Conservation (phyloP, 2,329 filamentous ascomycete genomes). For the Beauveria sp. region DNA sequence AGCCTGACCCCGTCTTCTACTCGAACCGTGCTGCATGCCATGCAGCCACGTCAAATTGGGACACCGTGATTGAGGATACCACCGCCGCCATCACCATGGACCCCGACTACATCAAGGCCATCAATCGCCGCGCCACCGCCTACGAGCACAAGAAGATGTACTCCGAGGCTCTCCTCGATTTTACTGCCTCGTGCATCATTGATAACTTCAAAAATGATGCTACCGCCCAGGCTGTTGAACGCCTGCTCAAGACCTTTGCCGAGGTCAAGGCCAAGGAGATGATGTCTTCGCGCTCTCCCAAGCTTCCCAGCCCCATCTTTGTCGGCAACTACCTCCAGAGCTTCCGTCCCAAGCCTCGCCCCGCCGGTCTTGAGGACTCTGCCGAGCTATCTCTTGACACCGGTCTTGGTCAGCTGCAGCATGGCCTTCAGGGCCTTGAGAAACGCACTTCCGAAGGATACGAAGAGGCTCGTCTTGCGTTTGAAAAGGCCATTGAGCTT, state of each 20-base stretch:
- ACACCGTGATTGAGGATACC: constrained; percentile 94
- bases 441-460: constrained; percentile 89
- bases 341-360: constrained; percentile 78
- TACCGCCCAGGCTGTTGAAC: constrained; percentile 83
- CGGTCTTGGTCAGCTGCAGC: constrained; percentile 77
- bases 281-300: constrained; percentile 74
- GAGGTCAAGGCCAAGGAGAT: constrained; percentile 91
- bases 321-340: constrained; percentile 98
- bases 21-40: constrained; percentile 97
- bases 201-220: constrained; percentile 91
- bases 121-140: constrained; percentile 92
- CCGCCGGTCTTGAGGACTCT: constrained; percentile 73
- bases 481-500: constrained; percentile 80
- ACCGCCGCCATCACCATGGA: constrained; percentile 91
- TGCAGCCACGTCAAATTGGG: constrained; percentile 87
- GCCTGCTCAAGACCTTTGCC: constrained; percentile 91
- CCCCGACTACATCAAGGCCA: constrained; percentile 91
- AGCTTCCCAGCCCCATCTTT: constrained; percentile 90
- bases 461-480: constrained; percentile 76
- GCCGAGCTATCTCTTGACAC: constrained; percentile 70
- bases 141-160: constrained; percentile 90
- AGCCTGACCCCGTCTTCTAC: constrained; percentile 95
- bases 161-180: constrained; percentile 92
- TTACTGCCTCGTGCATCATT: constrained; percentile 98
- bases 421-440: constrained; percentile 71